Evolutionary conservation across 768 basidiomycete genomes (phyloP).

Genomic region (Naganishia vaughanmartiniae): DNA sequence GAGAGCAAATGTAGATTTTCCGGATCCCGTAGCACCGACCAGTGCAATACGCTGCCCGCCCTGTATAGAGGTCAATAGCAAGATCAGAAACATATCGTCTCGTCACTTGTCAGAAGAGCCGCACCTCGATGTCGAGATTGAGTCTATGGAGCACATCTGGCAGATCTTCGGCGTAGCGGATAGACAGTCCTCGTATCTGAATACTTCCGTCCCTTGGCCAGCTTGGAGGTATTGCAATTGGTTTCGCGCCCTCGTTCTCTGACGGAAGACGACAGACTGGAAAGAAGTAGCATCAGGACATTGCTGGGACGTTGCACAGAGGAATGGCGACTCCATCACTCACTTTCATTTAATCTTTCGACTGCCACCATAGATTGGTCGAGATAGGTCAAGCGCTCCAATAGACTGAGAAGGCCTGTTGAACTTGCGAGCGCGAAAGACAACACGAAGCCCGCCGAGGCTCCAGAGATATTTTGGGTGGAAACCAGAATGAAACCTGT

Average conservation of each 20-base stretch:
- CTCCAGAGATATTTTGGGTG: constrained; percentile 33
- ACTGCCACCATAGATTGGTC: constrained; percentile 50
- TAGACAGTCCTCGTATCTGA: constrained; percentile 37
- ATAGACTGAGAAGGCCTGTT: constrained; percentile 35
- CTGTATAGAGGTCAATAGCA: not conserved
- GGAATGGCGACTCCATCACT: constrained; percentile 4
- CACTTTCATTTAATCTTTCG: constrained; percentile 48
- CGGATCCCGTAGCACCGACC: constrained; percentile 44
- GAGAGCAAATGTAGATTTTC: constrained; percentile 48
- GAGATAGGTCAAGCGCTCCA: constrained; percentile 40
- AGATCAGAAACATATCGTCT: not conserved
- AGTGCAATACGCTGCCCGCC: constrained; percentile 47
- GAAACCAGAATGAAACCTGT: constrained; percentile 42
- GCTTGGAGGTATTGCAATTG: constrained; percentile 31
- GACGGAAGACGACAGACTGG: constrained; percentile 39
- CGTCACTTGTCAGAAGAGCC: not conserved
- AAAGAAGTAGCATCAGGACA: not conserved
- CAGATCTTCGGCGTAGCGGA: constrained; percentile 44
- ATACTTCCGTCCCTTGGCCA: constrained; percentile 47
- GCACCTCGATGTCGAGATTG: constrained; percentile 40
- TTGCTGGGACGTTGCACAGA: not conserved
- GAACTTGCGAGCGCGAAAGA: constrained; percentile 42
- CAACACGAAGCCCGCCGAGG: constrained; percentile 47
- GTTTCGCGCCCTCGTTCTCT: constrained; percentile 33
- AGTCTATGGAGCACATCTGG: constrained; percentile 48